Conservation (phyloP, 257 asterid genomes). For the Jacaranda copaia region DNA sequence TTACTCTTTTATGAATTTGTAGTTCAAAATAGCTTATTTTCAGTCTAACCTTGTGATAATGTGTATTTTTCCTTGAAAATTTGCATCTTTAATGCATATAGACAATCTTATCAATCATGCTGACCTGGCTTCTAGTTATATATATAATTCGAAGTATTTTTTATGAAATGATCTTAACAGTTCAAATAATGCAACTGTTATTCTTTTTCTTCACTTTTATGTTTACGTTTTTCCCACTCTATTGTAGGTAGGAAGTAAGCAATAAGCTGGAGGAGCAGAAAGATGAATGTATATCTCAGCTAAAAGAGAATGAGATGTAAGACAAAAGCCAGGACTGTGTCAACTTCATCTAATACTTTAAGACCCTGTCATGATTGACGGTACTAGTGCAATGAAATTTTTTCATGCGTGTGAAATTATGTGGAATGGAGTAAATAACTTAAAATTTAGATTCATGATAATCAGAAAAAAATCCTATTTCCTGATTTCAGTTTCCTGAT, state of each 20-base stretch:
- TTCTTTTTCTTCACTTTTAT: constrained; percentile 19
- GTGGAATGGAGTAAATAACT: constrained; percentile 3
- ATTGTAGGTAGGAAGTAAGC: constrained; percentile 78
- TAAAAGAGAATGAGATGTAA: constrained; percentile 98
- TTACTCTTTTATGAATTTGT: background rate
- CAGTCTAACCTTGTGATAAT: constrained; percentile 3
- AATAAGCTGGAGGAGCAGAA: constrained; percentile 95
- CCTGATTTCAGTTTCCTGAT: too few relatives aligned
- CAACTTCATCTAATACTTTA: constrained; percentile 20
- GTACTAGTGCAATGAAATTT: background rate
- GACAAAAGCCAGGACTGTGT: constrained; percentile 40
- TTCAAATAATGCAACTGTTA: constrained; percentile 24
- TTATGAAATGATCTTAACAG: constrained; percentile 12
- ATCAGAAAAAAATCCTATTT: constrained; percentile 26
- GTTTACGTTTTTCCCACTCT: constrained; percentile 34
- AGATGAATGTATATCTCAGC: constrained; percentile 87
- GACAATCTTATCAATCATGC: constrained; percentile 9
- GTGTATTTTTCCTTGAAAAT: background rate
- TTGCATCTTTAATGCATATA: background rate
- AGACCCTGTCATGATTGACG: constrained; percentile 12
- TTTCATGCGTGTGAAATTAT: constrained; percentile 10
- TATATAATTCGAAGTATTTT: background rate
- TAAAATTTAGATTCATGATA: constrained; percentile 18
- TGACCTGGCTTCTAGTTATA: background rate
- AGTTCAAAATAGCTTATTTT: background rate